Evolutionary conservation across 176 grass and related monocot species (phyloP).

Genomic region (Oryza meyeriana): DNA sequence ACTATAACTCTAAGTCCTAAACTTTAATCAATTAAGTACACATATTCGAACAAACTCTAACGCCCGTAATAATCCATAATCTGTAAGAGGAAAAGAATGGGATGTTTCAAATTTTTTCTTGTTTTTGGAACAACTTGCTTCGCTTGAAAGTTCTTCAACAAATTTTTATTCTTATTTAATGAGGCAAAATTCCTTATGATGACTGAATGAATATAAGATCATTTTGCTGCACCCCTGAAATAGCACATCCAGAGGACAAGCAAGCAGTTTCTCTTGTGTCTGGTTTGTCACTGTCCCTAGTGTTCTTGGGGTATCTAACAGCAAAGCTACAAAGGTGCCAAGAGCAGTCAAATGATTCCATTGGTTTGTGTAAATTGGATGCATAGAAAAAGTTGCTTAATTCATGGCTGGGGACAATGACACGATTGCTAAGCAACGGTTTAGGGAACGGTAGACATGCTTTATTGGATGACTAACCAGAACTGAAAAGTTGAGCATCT

Average conservation of each 20-base stretch:
- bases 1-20: too few species aligned
- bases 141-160: neutral
- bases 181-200: slow-evolving; percentile 17
- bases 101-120: neutral
- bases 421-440: neutral
- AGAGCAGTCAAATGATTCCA: slow-evolving; percentile 38
- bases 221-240: slow-evolving; percentile 19
- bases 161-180: neutral
- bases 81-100: too few species aligned
- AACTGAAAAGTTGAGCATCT: neutral
- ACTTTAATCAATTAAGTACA: too few species aligned
- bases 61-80: too few species aligned
- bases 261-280: slow-evolving; percentile 27
- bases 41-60: too few species aligned
- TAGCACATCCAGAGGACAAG: slow-evolving; percentile 40
- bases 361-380: neutral
- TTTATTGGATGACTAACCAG: slow-evolving; percentile 13
- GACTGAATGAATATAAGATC: slow-evolving; percentile 8
- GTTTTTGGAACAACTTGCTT: neutral
- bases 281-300: slow-evolving; percentile 7
- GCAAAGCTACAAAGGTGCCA: neutral
- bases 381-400: neutral
- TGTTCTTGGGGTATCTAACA: slow-evolving; percentile 13
- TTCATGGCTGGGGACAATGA: neutral
- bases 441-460: slow-evolving; percentile 27